A percentile compares a stretch with the other conserved stretches of the same genome.
phyloP scores from a whole-genome alignment of 1,284 basidiomycete species.

The Sporisorium reilianum region DNA sequence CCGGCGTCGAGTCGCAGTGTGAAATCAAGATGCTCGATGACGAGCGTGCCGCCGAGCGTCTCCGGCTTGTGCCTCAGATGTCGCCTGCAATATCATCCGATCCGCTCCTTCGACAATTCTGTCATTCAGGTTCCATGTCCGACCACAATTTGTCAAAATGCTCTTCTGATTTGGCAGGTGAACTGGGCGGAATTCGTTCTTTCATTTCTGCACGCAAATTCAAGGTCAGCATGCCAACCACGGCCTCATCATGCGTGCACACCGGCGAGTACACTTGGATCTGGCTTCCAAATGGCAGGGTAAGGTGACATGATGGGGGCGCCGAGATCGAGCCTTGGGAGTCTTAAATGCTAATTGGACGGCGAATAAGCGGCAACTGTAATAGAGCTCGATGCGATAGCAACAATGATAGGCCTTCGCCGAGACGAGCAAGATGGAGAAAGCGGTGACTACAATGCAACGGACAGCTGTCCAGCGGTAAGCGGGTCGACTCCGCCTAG shows the following conservation, averaged over 20 bases:
- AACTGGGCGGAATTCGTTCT: neutral
- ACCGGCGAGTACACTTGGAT: too few species aligned
- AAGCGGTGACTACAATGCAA: neutral
- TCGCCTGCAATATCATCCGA: neutral
- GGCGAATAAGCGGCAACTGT: neutral
- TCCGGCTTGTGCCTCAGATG: neutral
- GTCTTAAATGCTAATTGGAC: constrained; percentile 2
- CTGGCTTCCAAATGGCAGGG: too few species aligned
- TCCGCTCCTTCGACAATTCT: neutral
- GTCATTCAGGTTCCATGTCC: too few species aligned
- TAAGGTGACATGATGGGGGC: too few species aligned
- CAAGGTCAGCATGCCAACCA: constrained; percentile 3
- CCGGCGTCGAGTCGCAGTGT: too few species aligned
- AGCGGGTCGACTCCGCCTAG: neutral
- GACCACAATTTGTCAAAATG: neutral
- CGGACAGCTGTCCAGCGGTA: constrained; percentile 1
- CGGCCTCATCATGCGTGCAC: constrained; percentile 4
- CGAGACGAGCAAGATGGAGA: neutral
- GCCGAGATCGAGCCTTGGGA: neutral
- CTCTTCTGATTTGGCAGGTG: neutral
- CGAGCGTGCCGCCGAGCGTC: constrained; percentile 10
- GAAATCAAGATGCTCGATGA: constrained; percentile 5
- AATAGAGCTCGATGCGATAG: neutral
- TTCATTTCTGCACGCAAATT: neutral
- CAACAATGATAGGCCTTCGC: too few species aligned